Evolutionary conservation across 192 early-diverging fungal genomes (phyloP).

Genomic region (Coemansia sp.): DNA sequence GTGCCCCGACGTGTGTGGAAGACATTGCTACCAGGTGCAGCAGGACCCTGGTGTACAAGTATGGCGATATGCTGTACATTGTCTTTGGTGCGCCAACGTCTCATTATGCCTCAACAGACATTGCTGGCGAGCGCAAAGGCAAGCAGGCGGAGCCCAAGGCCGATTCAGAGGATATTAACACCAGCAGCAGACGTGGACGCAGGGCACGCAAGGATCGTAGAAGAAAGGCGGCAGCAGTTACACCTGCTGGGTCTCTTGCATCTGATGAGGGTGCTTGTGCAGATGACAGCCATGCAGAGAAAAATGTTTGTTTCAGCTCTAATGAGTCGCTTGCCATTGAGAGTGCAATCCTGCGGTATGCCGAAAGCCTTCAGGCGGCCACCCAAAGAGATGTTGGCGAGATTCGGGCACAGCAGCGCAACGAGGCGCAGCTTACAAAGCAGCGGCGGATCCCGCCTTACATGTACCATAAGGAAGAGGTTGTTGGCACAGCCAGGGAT

Average conservation of each 20-base stretch:
- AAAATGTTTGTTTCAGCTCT: constrained; percentile 2
- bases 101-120: background rate
- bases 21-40: constrained; percentile 5
- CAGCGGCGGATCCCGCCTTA: constrained; percentile 38
- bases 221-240: background rate
- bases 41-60: constrained; percentile 45
- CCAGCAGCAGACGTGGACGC: background rate
- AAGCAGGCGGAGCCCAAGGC: background rate
- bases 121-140: background rate
- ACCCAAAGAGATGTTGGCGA: constrained; percentile 27
- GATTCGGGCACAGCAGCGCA: background rate
- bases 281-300: background rate
- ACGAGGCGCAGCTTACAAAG: constrained; percentile 16
- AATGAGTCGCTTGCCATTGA: constrained; percentile 23
- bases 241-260: background rate
- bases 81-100: constrained; percentile 3
- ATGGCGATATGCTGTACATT: constrained; percentile 42
- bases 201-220: constrained; percentile 1
- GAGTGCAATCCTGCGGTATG: constrained; percentile 32
- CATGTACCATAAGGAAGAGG: constrained; percentile 5
- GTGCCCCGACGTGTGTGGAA: background rate
- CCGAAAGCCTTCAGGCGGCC: constrained; percentile 38
- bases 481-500: background rate
- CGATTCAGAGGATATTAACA: background rate
- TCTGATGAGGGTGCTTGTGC: background rate